Evolutionary conservation across 208 protist genomes (phyloP), one percentile per base, ranked within the genome.

Genomic region (Endotrypanum monterogeii): DNA sequence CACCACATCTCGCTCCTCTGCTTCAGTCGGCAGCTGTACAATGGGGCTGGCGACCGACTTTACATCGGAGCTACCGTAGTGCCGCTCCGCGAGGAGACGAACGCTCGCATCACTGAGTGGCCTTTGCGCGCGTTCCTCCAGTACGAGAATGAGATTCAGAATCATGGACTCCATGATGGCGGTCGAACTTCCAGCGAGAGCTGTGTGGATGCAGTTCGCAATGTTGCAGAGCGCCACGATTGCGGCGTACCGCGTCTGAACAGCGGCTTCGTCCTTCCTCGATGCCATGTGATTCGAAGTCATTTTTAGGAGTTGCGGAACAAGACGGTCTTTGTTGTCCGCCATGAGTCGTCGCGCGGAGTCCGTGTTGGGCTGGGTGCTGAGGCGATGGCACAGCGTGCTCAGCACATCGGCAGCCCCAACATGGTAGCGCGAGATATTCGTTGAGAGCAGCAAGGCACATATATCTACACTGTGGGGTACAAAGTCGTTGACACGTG

Each of bases 271-370:
- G 54, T 86, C 69, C 28, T 79, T 76, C 55, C 67, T 51, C 0
- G 44, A 74, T 1, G 76, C 37, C 18, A 72, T 71, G 61, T 82
- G 75, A 61, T 86, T 71, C 46, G 73, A 61, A 48, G 79, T 85
- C 91, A 95, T 93, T 32, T 79, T 74, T 63, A 84, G 78, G 52
- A 95, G 82, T n/a, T 83, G 82, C 44, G 84, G 87, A 62, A 95
- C 74, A 16, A 95, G 62, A 20, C 81, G 77, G 46, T 82, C 81
- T 37, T 86, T 83, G 75, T 82, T 87, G 82, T 93, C 85, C 12
- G 76, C 80, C 32, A 95, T 68, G 39, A 93, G 78, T 3, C 89
- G 88, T 30, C 89, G 80, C 14, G 91, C 85, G 0, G 84, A 81
- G 67, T 88, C 83, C 20, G 79, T 83, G 62, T 85, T 86, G 41